A percentile compares a stretch with the other conserved stretches of the same genome.
These are phyloP conservation scores for Golubevia sp. DNA, from an alignment of 1,284 basidiomycete species.

Conservation along the genomic window DNA sequence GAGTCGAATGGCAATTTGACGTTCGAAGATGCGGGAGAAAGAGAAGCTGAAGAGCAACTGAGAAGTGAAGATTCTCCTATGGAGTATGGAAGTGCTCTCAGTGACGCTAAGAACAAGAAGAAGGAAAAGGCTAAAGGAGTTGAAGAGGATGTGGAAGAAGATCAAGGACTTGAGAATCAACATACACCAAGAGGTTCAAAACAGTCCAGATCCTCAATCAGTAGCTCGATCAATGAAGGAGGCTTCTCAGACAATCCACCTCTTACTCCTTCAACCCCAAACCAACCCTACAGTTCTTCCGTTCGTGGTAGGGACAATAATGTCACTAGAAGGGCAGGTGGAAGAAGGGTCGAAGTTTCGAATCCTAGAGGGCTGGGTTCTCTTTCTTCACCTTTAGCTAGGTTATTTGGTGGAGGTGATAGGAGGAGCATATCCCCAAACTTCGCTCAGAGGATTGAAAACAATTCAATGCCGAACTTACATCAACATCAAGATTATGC, in stretches of 20 bases:
- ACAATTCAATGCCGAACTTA: not conserved
- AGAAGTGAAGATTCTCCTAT: not conserved
- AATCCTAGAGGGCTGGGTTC: conserved; percentile 24
- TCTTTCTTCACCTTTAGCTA: conserved; percentile 23
- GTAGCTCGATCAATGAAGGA: too few species aligned
- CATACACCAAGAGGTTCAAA: not conserved
- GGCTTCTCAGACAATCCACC: too few species aligned
- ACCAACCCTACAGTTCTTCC: not conserved
- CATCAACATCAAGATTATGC: not conserved
- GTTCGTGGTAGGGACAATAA: not conserved
- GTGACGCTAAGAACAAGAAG: not conserved
- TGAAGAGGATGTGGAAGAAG: not conserved
- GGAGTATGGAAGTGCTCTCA: not conserved
- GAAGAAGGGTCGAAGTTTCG: conserved; percentile 9
- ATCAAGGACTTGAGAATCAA: not conserved
- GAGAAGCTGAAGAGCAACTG: not conserved
- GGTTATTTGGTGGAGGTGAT: conserved; percentile 15
- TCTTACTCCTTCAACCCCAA: not conserved
- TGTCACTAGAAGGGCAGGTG: not conserved
- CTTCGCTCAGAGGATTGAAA: conserved; percentile 7
- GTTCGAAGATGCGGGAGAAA: not conserved
- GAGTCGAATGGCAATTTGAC: not conserved
- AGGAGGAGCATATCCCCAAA: not conserved
- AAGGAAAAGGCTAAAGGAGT: not conserved
- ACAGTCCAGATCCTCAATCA: too few species aligned